phyloP scores from a whole-genome alignment of 495 filamentous ascomycete species.

The Usnea hakonensis region DNA sequence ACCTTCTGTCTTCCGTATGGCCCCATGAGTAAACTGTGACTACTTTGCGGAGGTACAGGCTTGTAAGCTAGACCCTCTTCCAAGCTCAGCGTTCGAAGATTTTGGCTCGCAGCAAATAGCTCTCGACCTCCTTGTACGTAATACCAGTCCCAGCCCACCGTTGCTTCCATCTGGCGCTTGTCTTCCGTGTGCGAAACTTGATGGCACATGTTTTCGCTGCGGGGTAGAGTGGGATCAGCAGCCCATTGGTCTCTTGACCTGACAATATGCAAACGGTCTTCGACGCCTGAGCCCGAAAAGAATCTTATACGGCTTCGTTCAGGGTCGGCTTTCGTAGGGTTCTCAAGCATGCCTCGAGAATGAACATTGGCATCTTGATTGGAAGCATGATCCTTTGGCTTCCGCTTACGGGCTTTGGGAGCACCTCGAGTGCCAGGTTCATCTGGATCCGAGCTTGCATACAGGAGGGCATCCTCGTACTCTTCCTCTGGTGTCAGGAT shows the following conservation, averaged over 20 bases:
- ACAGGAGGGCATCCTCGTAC: constrained; percentile 22
- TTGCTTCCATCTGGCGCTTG: constrained; percentile 37
- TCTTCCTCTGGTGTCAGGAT: constrained; percentile 23
- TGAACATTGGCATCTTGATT: constrained; percentile 9
- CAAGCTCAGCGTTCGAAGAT: constrained; percentile 23
- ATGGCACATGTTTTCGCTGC: constrained; percentile 32
- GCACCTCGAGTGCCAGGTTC: not conserved
- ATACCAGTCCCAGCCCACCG: constrained; percentile 51
- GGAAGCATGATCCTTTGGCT: not conserved
- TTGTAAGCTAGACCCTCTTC: constrained; percentile 36
- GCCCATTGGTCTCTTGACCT: constrained; percentile 44
- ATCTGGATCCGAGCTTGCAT: constrained; percentile 13
- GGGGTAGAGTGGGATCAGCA: constrained; percentile 44
- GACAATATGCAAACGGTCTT: constrained; percentile 39
- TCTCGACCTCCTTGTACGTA: constrained; percentile 33
- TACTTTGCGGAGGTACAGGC: constrained; percentile 26
- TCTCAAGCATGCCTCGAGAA: constrained; percentile 17
- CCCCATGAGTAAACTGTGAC: constrained; percentile 46
- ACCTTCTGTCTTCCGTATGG: constrained; percentile 37
- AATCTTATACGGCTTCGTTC: constrained; percentile 6
- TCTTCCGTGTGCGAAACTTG: constrained; percentile 40
- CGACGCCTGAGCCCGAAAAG: constrained; percentile 36
- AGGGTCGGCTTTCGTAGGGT: not conserved
- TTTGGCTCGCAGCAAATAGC: constrained; percentile 36
- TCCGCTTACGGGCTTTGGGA: not conserved